Evolutionary conservation across 2,329 filamentous ascomycete genomes (phyloP), one percentile per base, ranked within the genome.

Genomic region (Diaporthe sp.): DNA sequence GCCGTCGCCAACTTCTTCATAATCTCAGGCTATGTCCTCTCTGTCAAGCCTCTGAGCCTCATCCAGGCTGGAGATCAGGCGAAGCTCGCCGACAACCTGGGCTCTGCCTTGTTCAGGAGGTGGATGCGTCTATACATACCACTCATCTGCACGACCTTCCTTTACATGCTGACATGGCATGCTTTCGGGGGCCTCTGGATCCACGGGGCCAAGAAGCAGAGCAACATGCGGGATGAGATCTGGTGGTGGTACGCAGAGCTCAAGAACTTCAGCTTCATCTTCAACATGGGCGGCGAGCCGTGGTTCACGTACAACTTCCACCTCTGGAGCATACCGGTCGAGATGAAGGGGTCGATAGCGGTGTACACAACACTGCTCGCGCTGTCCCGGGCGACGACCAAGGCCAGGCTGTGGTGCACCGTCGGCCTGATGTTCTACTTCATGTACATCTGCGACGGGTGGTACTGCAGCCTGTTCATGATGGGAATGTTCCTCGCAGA

Each of bases 191-290:
- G 85, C 8, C 83, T 89, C 73, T 87, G 84, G 81, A 83, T 84
- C 9, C 75, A 84, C 9, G 83, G 85, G 17, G 82, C 82, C 31
- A 81, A 83, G 19, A 81, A 83, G 15, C 82, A 88, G 75, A 77
- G 77, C 6, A 88, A 78, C 44, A 87, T 87, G 78, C 76, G 80
- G 10, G 87, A 86, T 15, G 90, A 92, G 78, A 76, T 91, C 1
- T 89, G 87, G 84, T 78, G 81, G 8, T 85, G 87, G 79, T 89
- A 88, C 77, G 75, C 81, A 76, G 90, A 94, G 80, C 85, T 90
- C 80, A 94, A 94, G 81, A 93, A 93, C 81, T 94, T 92, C 83
- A 94, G 89, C 82, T 94, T 92, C 80, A 81, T 93, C 53, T 94
- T 91, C 83, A 88, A 89, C 57, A 86, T 86, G 10, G 90, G 90